These are phyloP conservation scores for Huntiella omanensis DNA, from an alignment of 2,329 filamentous ascomycete genomes.

Conservation along the genomic window DNA sequence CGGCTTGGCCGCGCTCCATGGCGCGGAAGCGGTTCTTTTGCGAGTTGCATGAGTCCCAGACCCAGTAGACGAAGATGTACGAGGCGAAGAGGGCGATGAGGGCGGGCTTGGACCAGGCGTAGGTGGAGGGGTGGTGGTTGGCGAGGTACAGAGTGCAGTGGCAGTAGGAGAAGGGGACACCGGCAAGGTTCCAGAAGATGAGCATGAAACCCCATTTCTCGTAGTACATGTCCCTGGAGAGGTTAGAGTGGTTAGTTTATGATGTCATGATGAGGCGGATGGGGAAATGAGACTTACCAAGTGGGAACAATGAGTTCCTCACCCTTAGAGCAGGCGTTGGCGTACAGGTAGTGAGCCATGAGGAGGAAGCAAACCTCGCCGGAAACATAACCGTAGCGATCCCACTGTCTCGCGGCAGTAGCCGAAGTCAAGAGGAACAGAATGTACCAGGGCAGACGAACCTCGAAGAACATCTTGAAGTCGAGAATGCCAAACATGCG, in stretches of 20 bases:
- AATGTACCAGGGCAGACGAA: slow-evolving; percentile 83
- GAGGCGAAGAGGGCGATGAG: slow-evolving; percentile 44
- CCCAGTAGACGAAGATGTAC: slow-evolving; percentile 75
- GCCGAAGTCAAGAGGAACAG: slow-evolving; percentile 61
- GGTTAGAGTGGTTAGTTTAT: not conserved
- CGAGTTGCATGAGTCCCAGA: slow-evolving; percentile 82
- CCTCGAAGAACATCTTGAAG: slow-evolving; percentile 95
- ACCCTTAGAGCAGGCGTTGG: slow-evolving; percentile 80
- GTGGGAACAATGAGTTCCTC: slow-evolving; percentile 81
- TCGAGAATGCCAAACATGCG: slow-evolving; percentile 73
- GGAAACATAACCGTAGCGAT: slow-evolving; percentile 68
- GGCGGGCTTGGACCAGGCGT: slow-evolving; percentile 54
- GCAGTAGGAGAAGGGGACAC: slow-evolving; percentile 80
- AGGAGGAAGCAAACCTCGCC: slow-evolving; percentile 70
- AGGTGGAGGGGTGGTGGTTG: slow-evolving; percentile 60
- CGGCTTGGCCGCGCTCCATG: slow-evolving; percentile 51
- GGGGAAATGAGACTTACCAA: slow-evolving; percentile 27
- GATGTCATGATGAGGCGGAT: not conserved
- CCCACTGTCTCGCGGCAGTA: slow-evolving; percentile 64
- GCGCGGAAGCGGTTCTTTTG: slow-evolving; percentile 88
- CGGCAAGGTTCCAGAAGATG: slow-evolving; percentile 92
- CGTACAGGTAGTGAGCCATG: slow-evolving; percentile 81
- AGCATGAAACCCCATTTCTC: slow-evolving; percentile 97
- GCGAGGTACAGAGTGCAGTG: slow-evolving; percentile 84
- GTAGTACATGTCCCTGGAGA: slow-evolving; percentile 65